A percentile compares a stretch with the other conserved stretches of the same genome.
phyloP scores from a whole-genome alignment of 768 basidiomycete genomes.

The Termitomyces sp. region DNA sequence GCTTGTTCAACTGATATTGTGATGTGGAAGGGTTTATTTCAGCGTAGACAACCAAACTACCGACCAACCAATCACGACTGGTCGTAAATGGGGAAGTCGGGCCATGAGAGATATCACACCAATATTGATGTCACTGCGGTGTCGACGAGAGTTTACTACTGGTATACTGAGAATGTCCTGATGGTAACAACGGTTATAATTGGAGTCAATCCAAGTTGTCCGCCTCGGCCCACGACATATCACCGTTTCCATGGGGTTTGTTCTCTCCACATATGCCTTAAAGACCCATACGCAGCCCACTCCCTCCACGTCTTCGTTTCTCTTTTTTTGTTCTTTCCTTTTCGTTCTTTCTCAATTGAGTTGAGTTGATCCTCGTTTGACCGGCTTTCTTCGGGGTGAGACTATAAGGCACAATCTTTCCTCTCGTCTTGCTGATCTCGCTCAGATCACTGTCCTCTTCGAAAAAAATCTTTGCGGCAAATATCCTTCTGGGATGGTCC shows the following conservation, averaged over 20 bases:
- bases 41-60: neutral
- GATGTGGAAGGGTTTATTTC: neutral
- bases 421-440: conserved; percentile 2
- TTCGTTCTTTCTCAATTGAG: conserved; percentile 39
- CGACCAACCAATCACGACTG: too few species aligned
- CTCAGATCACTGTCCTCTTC: conserved; percentile 59
- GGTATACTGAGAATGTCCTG: neutral
- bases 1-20: neutral
- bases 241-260: conserved; percentile 11
- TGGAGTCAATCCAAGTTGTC: neutral
- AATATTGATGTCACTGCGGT: neutral
- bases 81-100: neutral
- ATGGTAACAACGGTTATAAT: neutral
- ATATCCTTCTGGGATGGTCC: conserved; percentile 57
- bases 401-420: neutral
- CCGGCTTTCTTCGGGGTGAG: conserved; percentile 49
- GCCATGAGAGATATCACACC: neutral
- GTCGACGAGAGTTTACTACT: neutral
- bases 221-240: neutral
- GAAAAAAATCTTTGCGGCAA: conserved; percentile 52
- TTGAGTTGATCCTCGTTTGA: conserved; percentile 66
- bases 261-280: conserved; percentile 17
- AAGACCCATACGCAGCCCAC: conserved; percentile 12
- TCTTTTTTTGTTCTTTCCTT: conserved; percentile 27
- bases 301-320: conserved; percentile 15